A percentile compares a stretch with the other conserved stretches of the same genome.
Conservation (phyloP, 1,284 basidiomycete species). For the Fomitopsis schrenkii region DNA sequence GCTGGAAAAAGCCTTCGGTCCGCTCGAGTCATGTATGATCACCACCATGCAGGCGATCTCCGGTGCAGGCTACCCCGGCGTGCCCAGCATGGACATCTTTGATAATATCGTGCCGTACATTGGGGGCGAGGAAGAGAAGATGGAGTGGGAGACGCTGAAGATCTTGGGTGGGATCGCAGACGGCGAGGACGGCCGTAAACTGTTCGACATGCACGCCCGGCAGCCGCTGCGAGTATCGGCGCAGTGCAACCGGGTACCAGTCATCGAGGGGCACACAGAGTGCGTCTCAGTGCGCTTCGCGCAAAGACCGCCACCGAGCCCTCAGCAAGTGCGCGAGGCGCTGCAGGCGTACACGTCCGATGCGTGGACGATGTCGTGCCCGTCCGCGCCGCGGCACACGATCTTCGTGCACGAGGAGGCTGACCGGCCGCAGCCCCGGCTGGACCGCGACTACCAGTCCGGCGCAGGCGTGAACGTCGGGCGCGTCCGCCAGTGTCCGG, state of each 20-base stretch:
- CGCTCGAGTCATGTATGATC: slow-evolving; percentile 85
- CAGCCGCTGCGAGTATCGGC: slow-evolving; percentile 87
- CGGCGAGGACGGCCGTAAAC: slow-evolving; percentile 46
- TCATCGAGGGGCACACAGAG: slow-evolving; percentile 93
- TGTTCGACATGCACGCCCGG: slow-evolving; percentile 85
- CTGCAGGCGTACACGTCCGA: slow-evolving; percentile 75
- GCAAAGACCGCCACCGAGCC: slow-evolving; percentile 75
- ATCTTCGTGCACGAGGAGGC: slow-evolving; percentile 91
- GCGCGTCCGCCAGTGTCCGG: slow-evolving; percentile 84
- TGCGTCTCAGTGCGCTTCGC: slow-evolving; percentile 88
- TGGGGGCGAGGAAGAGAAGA: slow-evolving; percentile 96
- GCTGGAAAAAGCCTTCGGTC: slow-evolving; percentile 90
- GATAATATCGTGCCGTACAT: slow-evolving; percentile 98
- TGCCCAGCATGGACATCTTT: slow-evolving; percentile 87
- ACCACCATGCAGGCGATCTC: slow-evolving; percentile 99
- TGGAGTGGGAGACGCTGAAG: slow-evolving; percentile 98
- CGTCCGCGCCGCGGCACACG: slow-evolving; percentile 84
- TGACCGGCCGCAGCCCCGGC: slow-evolving; percentile 91
- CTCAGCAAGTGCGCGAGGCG: slow-evolving; percentile 86
- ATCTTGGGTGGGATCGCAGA: slow-evolving; percentile 83
- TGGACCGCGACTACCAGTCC: slow-evolving; percentile 89
- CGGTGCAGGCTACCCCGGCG: slow-evolving; percentile 95
- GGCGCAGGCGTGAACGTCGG: slow-evolving; percentile 95
- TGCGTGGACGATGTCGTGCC: slow-evolving; percentile 78
- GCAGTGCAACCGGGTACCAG: slow-evolving; percentile 45